A percentile compares a stretch with the other conserved stretches of the same genome.
Conservation (phyloP, 163 green algal species). For the Scenedesmus sp. region DNA sequence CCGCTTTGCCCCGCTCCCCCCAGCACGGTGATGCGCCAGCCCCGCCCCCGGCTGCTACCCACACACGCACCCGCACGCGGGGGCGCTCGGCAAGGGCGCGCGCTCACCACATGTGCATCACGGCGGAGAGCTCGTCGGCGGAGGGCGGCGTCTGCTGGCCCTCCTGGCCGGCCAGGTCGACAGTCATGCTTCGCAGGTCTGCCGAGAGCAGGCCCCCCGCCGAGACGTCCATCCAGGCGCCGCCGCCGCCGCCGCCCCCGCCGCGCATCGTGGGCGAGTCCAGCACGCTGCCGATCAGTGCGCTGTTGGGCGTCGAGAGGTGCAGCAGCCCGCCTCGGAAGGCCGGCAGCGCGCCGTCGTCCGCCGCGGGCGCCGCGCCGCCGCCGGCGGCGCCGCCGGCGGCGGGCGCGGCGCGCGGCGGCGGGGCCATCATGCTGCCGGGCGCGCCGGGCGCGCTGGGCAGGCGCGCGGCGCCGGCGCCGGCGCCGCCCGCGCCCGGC, state of each 20-base stretch:
- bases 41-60: no score
- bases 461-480: no score
- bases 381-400: neutral
- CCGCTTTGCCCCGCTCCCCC: no score
- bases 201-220: neutral
- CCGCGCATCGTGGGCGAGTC: constrained; percentile 19
- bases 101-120: constrained; percentile 24
- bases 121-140: neutral
- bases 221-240: constrained; percentile 23
- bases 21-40: no score
- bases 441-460: no score
- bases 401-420: no score
- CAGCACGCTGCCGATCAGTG: constrained; percentile 13
- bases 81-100: no score
- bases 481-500: no score
- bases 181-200: neutral
- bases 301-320: constrained; percentile 7
- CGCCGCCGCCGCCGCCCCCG: neutral
- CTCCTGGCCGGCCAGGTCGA: neutral
- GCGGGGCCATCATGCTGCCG: neutral
- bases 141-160: neutral
- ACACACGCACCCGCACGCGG: no score
- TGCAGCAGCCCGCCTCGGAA: constrained; percentile 12
- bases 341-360: neutral
- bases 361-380: neutral